A percentile compares a stretch with the other conserved stretches of the same genome.
These are phyloP conservation scores for Eragrostis curvula DNA, from an alignment of 176 grass and related monocot genomes.

Conservation along the genomic window DNA sequence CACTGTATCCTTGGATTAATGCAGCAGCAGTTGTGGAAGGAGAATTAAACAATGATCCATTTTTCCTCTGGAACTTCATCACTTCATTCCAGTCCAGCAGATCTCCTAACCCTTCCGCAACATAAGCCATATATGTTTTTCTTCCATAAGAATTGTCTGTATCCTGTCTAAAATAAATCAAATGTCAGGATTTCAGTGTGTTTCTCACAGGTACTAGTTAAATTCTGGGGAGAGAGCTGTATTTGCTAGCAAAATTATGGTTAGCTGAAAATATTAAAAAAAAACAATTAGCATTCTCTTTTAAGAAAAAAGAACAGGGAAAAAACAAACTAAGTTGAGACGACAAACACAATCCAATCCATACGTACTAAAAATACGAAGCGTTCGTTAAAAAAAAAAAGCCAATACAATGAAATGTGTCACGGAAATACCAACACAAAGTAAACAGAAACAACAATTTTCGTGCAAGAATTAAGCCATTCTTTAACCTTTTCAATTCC, in stretches of 20 bases:
- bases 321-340: too few species aligned
- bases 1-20: slow-evolving; percentile 47
- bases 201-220: background rate
- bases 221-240: background rate
- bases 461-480: background rate
- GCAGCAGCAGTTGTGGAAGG: slow-evolving; percentile 67
- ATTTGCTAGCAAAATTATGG: background rate
- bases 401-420: too few species aligned
- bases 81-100: slow-evolving; percentile 55
- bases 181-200: background rate
- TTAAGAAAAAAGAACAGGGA: too few species aligned
- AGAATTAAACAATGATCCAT: slow-evolving; percentile 77
- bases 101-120: slow-evolving; percentile 70
- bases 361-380: too few species aligned
- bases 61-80: slow-evolving; percentile 70
- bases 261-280: background rate
- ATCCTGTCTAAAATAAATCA: slow-evolving; percentile 44
- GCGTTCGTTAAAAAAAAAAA: too few species aligned
- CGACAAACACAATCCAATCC: too few species aligned
- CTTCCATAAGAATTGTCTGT: slow-evolving; percentile 43
- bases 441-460: background rate
- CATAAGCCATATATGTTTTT: slow-evolving; percentile 73
- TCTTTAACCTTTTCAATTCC: slow-evolving; percentile 64
- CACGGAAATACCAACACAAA: too few species aligned
- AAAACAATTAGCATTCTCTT: too few species aligned